Evolutionary conservation across 139 green algal species (phyloP).

Genomic region (Trebouxia sp.): DNA sequence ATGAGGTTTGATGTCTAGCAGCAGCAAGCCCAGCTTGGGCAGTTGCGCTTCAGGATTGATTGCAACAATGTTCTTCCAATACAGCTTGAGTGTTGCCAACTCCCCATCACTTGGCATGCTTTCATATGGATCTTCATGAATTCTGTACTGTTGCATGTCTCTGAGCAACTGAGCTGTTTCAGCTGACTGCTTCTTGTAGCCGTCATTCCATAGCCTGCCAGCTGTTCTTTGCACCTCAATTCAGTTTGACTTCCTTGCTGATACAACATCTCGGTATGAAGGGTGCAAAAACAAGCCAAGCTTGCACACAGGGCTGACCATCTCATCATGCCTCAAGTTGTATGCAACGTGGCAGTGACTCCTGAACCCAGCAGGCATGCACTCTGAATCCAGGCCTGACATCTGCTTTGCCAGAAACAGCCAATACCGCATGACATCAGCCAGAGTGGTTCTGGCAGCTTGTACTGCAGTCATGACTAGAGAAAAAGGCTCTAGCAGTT

Average conservation of each 20-base stretch:
- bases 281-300: slow-evolving; percentile 6
- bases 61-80: background rate
- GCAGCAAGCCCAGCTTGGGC: background rate
- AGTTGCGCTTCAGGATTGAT: background rate
- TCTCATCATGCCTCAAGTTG: background rate
- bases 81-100: background rate
- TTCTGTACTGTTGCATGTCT: background rate
- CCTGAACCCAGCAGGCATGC: background rate
- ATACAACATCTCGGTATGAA: slow-evolving; percentile 14
- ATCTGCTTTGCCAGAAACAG: background rate
- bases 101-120: background rate
- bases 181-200: background rate
- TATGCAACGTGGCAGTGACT: background rate
- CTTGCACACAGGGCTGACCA: background rate
- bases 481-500: too few species aligned
- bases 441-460: slow-evolving; percentile 7
- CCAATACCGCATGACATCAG: slow-evolving; percentile 12
- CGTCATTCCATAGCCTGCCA: background rate
- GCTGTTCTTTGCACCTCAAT: background rate
- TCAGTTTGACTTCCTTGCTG: background rate
- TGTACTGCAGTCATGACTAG: background rate
- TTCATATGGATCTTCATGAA: slow-evolving; percentile 1
- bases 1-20: slow-evolving; percentile 13
- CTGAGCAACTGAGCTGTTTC: background rate
- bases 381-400: background rate